Conservation (phyloP, 2,329 filamentous ascomycete genomes). For the Microascus cirrosus region DNA sequence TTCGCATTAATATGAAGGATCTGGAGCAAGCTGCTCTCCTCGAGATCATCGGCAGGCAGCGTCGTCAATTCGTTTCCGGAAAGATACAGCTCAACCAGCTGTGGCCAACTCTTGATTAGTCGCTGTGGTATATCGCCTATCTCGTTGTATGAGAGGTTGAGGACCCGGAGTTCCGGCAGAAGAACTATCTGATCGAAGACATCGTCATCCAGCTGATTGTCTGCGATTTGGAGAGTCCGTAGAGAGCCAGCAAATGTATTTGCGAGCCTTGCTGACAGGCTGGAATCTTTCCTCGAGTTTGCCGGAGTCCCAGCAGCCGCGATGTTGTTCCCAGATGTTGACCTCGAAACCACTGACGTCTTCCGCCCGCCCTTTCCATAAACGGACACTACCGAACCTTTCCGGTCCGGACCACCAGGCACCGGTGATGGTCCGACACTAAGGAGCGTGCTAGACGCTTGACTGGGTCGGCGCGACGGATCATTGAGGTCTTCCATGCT, state of each 20-base stretch:
- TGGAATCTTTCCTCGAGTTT: slow-evolving; percentile 72
- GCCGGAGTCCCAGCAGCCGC: slow-evolving; percentile 40
- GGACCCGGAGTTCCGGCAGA: slow-evolving; percentile 69
- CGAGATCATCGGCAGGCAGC: slow-evolving; percentile 84
- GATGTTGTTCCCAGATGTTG: slow-evolving; percentile 32
- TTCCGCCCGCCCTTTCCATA: slow-evolving; percentile 73
- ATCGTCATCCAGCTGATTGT: slow-evolving; percentile 89
- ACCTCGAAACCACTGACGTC: slow-evolving; percentile 68
- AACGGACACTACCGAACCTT: slow-evolving; percentile 75
- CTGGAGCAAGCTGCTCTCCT: slow-evolving; percentile 78
- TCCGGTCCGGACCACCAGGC: slow-evolving; percentile 49
- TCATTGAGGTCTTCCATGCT: slow-evolving; percentile 70
- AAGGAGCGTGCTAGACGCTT: slow-evolving; percentile 65
- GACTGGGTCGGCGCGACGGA: slow-evolving; percentile 63
- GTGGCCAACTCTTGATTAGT: slow-evolving; percentile 79
- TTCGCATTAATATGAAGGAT: slow-evolving; percentile 94
- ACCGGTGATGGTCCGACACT: slow-evolving; percentile 67
- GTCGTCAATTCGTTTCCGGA: slow-evolving; percentile 92
- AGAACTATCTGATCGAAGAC: slow-evolving; percentile 85
- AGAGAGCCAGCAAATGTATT: slow-evolving; percentile 85
- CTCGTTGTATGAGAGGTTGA: slow-evolving; percentile 87
- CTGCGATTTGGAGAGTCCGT: slow-evolving; percentile 75
- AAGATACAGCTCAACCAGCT: slow-evolving; percentile 83
- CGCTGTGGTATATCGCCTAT: slow-evolving; percentile 85
- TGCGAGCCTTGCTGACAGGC: slow-evolving; percentile 64